Evolutionary conservation across 441 rosid species (phyloP).

Genomic region (Erodium chrysanthum): DNA sequence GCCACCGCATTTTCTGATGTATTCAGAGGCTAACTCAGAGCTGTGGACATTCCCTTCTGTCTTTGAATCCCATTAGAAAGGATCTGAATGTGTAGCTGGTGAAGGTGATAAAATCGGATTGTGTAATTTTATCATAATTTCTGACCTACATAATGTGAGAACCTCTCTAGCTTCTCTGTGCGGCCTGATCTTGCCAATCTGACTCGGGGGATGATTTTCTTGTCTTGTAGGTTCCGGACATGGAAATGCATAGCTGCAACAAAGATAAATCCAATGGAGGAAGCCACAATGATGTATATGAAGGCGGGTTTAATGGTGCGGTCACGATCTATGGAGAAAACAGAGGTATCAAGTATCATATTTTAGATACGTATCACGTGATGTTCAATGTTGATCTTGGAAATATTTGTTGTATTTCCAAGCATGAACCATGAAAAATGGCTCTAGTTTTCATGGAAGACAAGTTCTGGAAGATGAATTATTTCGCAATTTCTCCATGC

Average conservation of each 20-base stretch:
- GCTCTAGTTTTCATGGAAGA: background rate
- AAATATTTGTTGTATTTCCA: background rate
- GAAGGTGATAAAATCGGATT: too few relatives aligned
- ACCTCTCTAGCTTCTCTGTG: conserved; percentile 69
- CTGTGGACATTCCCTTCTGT: conserved; percentile 75
- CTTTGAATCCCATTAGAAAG: conserved; percentile 82
- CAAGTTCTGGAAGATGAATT: too few relatives aligned
- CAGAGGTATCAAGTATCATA: background rate
- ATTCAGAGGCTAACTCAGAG: conserved; percentile 78
- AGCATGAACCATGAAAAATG: background rate
- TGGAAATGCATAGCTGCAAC: conserved; percentile 47
- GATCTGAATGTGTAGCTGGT: too few relatives aligned
- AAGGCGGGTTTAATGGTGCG: conserved; percentile 35
- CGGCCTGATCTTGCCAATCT: conserved; percentile 38
- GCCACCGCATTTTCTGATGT: conserved; percentile 56
- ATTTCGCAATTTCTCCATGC: background rate
- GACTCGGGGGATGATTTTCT: conserved; percentile 58
- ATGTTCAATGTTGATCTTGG: background rate
- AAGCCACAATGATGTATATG: conserved; percentile 50
- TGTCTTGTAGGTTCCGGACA: conserved; percentile 38
- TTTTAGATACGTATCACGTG: background rate
- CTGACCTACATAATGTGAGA: conserved; percentile 92
- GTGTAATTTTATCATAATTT: background rate
- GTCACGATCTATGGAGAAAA: background rate
- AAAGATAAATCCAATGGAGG: conserved; percentile 57